Evolutionary conservation across 1,139 yeast genomes (phyloP).

Genomic region (Blastobotrys proliferans): DNA sequence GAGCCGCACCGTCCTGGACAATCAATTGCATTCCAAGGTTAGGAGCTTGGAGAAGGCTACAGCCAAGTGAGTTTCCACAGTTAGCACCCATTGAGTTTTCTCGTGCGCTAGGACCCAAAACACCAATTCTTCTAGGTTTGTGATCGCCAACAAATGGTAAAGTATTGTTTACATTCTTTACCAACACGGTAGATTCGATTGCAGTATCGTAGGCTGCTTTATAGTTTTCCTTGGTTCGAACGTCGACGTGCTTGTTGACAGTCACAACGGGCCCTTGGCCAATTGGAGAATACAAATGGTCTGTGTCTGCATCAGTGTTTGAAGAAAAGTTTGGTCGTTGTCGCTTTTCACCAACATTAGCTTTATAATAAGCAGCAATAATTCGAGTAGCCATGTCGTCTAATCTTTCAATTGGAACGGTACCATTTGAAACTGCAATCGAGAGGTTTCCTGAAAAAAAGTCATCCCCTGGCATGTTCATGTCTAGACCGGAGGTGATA

Average conservation of each 20-base stretch:
- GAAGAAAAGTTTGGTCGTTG: conserved; percentile 55
- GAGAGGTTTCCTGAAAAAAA: conserved; percentile 58
- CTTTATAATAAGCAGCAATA: conserved; percentile 51
- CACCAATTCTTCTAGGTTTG: conserved; percentile 2
- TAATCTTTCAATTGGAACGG: conserved; percentile 52
- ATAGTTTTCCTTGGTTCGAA: conserved; percentile 47
- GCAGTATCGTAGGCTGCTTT: conserved; percentile 53
- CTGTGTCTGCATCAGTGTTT: conserved; percentile 55
- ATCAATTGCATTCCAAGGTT: conserved; percentile 2
- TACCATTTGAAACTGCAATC: conserved; percentile 51
- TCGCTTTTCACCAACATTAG: conserved; percentile 29
- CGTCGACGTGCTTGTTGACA: conserved; percentile 55
- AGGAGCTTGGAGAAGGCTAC: conserved; percentile 6
- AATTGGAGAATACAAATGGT: conserved; percentile 50
- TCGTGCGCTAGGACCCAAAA: conserved; percentile 11
- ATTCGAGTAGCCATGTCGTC: conserved; percentile 62
- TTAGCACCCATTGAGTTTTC: conserved; percentile 6
- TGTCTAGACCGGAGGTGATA: conserved; percentile 58
- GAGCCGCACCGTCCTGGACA: conserved; percentile 31
- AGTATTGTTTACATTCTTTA: conserved; percentile 48
- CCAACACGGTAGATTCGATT: conserved; percentile 51
- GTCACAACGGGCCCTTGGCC: conserved; percentile 51
- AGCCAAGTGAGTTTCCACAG: no score
- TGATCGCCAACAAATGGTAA: conserved; percentile 43
- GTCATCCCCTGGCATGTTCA: conserved; percentile 65